These are phyloP conservation scores for Chaetomium cochliodes DNA, from an alignment of 495 filamentous ascomycete species.

Conservation along the genomic window DNA sequence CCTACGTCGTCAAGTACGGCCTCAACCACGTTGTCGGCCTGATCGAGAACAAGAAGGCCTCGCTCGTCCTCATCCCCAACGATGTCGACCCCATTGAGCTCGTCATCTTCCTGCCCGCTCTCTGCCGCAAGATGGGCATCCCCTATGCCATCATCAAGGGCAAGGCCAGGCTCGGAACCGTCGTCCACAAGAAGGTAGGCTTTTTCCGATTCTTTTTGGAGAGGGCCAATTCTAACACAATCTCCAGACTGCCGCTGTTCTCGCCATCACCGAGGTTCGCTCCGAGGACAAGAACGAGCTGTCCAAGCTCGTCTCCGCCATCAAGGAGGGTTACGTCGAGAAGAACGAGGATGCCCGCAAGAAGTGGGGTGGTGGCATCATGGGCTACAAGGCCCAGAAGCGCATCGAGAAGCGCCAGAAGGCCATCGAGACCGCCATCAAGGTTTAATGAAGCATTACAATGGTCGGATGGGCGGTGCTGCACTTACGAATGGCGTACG, in stretches of 20 bases:
- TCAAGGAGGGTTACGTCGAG: constrained; percentile 98
- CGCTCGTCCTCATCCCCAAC: constrained; percentile 95
- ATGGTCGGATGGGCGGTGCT: constrained; percentile 30
- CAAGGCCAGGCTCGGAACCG: constrained; percentile 97
- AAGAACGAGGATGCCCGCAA: constrained; percentile 90
- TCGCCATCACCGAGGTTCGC: constrained; percentile 94
- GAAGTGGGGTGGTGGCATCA: constrained; percentile 99
- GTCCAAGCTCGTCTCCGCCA: constrained; percentile 87
- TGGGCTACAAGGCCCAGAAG: constrained; percentile 95
- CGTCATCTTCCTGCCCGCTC: constrained; percentile 96
- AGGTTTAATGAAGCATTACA: constrained; percentile 65
- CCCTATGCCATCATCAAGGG: constrained; percentile 99
- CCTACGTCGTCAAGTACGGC: constrained; percentile 98
- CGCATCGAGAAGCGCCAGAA: constrained; percentile 95
- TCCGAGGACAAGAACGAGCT: constrained; percentile 97
- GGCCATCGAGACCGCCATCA: constrained; percentile 87
- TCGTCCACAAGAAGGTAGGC: constrained; percentile 97
- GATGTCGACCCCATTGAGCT: constrained; percentile 99
- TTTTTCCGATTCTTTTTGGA: background rate
- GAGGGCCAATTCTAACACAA: constrained; percentile 29
- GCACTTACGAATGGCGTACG: constrained; percentile 42
- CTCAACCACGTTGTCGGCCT: constrained; percentile 99
- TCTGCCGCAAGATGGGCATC: constrained; percentile 99
- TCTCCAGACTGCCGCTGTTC: constrained; percentile 83
- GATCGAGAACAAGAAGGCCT: constrained; percentile 99